phyloP scores from a whole-genome alignment of 106 monocot species.

The Platanthera guangdongensis region DNA sequence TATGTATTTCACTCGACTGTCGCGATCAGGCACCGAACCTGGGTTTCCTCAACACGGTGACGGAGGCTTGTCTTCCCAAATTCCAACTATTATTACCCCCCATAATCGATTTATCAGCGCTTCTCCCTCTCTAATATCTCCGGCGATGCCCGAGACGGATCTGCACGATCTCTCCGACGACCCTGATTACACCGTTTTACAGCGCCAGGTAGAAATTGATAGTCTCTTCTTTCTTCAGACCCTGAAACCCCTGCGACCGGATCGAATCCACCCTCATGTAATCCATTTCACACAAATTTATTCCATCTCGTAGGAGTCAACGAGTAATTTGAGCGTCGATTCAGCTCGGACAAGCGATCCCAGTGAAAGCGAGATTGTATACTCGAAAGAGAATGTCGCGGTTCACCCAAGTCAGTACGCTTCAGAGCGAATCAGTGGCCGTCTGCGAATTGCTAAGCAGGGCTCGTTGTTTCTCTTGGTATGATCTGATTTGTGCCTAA shows the following conservation, averaged over 20 bases:
- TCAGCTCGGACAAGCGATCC: constrained; percentile 1
- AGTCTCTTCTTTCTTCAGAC: background rate
- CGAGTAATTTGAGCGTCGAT: background rate
- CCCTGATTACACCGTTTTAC: constrained; percentile 51
- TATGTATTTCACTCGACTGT: no score
- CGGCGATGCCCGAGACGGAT: constrained; percentile 18
- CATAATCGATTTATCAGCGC: background rate
- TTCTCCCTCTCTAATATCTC: background rate
- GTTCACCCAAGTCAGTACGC: constrained; percentile 58
- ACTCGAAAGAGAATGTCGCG: constrained; percentile 51
- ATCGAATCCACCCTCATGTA: background rate
- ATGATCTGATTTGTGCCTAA: background rate
- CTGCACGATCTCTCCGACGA: constrained; percentile 58
- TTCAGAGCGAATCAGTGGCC: constrained; percentile 44
- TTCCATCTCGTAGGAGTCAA: constrained; percentile 2
- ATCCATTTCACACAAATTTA: background rate
- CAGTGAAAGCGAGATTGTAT: constrained; percentile 27
- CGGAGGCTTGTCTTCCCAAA: no score
- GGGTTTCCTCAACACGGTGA: no score
- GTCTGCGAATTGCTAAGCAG: constrained; percentile 40
- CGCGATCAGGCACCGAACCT: no score
- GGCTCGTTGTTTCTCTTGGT: constrained; percentile 39
- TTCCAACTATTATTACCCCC: no score
- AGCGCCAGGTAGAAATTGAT: constrained; percentile 28
- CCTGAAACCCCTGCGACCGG: background rate